Percentiles rank a stretch among this genome's conserved stretches.
phyloP scores from a whole-genome alignment of 1,284 basidiomycete species.

The Mrakiaceae sp. region DNA sequence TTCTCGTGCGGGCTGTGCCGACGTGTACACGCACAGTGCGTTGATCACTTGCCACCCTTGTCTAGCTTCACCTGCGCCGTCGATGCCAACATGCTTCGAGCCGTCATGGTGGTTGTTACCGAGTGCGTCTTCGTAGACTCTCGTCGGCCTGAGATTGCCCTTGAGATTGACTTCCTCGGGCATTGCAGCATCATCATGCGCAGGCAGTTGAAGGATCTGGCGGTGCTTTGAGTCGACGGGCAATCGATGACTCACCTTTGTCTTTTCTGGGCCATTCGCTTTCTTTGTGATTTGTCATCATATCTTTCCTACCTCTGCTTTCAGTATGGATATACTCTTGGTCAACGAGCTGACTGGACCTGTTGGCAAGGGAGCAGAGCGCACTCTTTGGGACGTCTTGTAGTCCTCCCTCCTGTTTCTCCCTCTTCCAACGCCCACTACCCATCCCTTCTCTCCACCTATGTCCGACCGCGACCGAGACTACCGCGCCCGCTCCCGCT shows the following conservation, averaged over 20 bases:
- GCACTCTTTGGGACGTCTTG: no score
- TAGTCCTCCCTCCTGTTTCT: no score
- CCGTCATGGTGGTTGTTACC: constrained; percentile 90
- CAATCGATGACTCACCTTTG: not conserved
- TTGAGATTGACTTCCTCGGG: not conserved
- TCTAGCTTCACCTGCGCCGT: constrained; percentile 80
- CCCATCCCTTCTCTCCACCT: no score
- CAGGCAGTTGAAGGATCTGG: not conserved
- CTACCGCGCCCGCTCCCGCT: no score
- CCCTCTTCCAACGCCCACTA: no score
- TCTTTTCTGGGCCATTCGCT: not conserved
- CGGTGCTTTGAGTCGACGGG: not conserved
- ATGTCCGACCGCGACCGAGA: no score
- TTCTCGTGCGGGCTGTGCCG: not conserved
- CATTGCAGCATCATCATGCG: not conserved
- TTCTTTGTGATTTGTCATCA: not conserved
- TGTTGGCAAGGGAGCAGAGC: no score
- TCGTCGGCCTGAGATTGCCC: not conserved
- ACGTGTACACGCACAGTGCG: not conserved
- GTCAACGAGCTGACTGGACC: no score
- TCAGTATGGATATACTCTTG: no score
- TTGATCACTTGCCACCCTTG: constrained; percentile 10
- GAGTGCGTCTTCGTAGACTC: constrained; percentile 41
- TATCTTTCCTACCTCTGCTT: not conserved
- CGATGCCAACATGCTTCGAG: constrained; percentile 78